Evolutionary conservation across 2,329 filamentous ascomycete species (phyloP), one percentile per base, ranked within the genome.

Genomic region (Monilinia fructicola): DNA sequence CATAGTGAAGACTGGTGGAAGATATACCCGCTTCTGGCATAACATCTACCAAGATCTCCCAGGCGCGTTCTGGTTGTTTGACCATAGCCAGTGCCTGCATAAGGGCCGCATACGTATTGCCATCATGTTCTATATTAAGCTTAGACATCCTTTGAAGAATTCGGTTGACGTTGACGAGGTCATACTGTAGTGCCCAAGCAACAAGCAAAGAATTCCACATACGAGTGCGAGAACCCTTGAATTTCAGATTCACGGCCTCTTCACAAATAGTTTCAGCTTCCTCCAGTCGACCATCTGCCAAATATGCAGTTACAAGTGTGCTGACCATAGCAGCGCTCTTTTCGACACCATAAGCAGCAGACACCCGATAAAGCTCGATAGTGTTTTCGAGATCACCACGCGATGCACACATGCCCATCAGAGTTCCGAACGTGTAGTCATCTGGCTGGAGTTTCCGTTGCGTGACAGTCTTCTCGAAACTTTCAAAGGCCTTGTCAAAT

Each of bases 151-250:
- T 79, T 40, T 78, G 77, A 70, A 87, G 84, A 3, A 86, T 76
- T 64, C 81, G 79, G 69, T 84, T 81, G 21, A 84, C 80, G n/a
- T 80, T 80, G 28, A 80, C 75, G 38, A 87, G 73, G 68, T 90
- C 83, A 65, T 89, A 84, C 9, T 84, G 82, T 65, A 85, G 79
- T 9, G 90, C 91, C 75, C 92, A 84, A 68, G 89, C 85, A 66
- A 84, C 82, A 5, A 97, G 80, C 42, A 97, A 78, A 64, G 86
- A 82, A 74, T 97, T 97, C 91, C 91, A 97, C 74, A 92, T 85
- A 42, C 82, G 80, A 2, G 87, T 87, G 28, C 84, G 79, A 1
- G 82, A 79, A 1, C 86, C 82, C 23, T 81, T 75, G 0, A 86
- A 75, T 18, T 80, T 78, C 68, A 82, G 80, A 16, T 78, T 77